These are phyloP conservation scores for Boletus albobrunnescens DNA, from an alignment of 1,284 basidiomycete species.

Conservation along the genomic window DNA sequence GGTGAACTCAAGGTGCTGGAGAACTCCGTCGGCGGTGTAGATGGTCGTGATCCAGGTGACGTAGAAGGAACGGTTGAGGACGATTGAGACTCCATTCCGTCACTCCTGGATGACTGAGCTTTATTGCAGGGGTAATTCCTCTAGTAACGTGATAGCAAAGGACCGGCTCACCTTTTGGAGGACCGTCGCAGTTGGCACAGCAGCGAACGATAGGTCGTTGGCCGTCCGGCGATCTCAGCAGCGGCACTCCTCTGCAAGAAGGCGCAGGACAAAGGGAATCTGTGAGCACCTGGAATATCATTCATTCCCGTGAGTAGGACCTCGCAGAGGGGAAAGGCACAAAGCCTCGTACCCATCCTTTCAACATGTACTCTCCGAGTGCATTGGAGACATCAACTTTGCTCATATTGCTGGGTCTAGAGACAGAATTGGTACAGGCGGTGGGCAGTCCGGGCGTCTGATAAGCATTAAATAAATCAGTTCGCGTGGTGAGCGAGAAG, in stretches of 20 bases:
- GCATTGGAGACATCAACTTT: conserved; percentile 55
- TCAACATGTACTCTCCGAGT: conserved; percentile 69
- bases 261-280: conserved; percentile 54
- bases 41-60: conserved; percentile 53
- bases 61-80: conserved; percentile 47
- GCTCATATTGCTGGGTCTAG: conserved; percentile 38
- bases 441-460: not conserved
- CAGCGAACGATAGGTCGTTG: conserved; percentile 45
- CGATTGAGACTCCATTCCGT: conserved; percentile 32
- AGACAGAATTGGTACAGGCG: not conserved
- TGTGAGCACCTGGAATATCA: conserved; percentile 53
- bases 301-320: conserved; percentile 15
- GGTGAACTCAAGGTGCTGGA: conserved; percentile 59
- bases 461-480: not conserved
- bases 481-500: not conserved
- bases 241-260: conserved; percentile 55
- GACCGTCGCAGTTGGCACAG: conserved; percentile 59
- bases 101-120: conserved; percentile 19
- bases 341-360: conserved; percentile 62
- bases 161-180: conserved; percentile 32
- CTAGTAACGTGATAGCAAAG: not conserved
- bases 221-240: conserved; percentile 62
- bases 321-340: not conserved
- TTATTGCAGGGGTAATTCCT: conserved; percentile 11
- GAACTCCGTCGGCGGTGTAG: conserved; percentile 71